Conservation (phyloP, 2,329 filamentous ascomycete species). For the Cladophialophora carrionii region DNA sequence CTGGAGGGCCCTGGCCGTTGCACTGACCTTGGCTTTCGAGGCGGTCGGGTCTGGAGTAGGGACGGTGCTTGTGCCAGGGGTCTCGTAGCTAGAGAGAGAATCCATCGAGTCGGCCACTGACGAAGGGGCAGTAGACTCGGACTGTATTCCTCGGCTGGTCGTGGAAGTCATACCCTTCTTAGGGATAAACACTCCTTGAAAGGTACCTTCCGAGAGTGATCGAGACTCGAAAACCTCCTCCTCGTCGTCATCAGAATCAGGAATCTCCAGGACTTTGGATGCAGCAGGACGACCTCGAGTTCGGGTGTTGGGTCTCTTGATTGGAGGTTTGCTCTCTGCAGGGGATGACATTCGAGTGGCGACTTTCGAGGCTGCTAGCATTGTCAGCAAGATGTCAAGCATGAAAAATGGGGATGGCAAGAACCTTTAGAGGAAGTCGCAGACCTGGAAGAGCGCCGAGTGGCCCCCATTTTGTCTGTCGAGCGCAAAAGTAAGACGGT, state of each 20-base stretch:
- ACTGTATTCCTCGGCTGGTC: slow-evolving; percentile 6
- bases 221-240: slow-evolving; percentile 24
- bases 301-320: slow-evolving; percentile 21
- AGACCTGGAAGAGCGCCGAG: slow-evolving; percentile 26
- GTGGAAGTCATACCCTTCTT: slow-evolving; percentile 11
- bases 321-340: slow-evolving; percentile 14
- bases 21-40: slow-evolving; percentile 42
- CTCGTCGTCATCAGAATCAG: slow-evolving; percentile 35
- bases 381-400: slow-evolving; percentile 6
- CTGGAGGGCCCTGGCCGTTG: slow-evolving; percentile 52
- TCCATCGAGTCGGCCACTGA: slow-evolving; percentile 47
- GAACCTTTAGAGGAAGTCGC: slow-evolving; percentile 18
- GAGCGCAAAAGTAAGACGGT: background rate
- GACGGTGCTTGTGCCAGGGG: slow-evolving; percentile 63
- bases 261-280: slow-evolving; percentile 32
- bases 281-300: slow-evolving; percentile 14
- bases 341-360: slow-evolving; percentile 31
- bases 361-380: slow-evolving; percentile 23
- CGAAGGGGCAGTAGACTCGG: slow-evolving; percentile 46
- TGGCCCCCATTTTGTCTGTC: slow-evolving; percentile 32
- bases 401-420: background rate
- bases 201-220: slow-evolving; percentile 23
- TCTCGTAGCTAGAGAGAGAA: slow-evolving; percentile 58
- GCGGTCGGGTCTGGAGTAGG: slow-evolving; percentile 54
- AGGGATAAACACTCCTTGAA: slow-evolving; percentile 33